Evolutionary conservation across 345 rosid genomes (phyloP).

Genomic region (Lepidium aucheri): DNA sequence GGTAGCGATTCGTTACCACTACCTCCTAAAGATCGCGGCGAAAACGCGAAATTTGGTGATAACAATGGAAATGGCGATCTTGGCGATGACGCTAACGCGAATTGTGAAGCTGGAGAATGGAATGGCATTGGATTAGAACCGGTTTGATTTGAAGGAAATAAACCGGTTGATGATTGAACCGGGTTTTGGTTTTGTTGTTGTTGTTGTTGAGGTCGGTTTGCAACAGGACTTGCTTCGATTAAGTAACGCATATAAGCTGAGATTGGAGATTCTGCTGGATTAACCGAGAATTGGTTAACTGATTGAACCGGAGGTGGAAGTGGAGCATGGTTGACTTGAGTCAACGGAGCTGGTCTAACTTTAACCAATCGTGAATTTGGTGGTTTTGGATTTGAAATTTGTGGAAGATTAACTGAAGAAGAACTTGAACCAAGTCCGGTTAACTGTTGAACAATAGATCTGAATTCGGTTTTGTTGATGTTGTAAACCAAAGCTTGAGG

Average conservation of each 20-base stretch:
- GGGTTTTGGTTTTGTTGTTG: slow-evolving; percentile 28
- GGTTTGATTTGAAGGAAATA: slow-evolving; percentile 32
- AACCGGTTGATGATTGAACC: slow-evolving; percentile 35
- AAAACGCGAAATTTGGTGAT: slow-evolving; percentile 67
- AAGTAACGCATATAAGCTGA: slow-evolving; percentile 81
- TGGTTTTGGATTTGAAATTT: slow-evolving; percentile 63
- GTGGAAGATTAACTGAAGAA: slow-evolving; percentile 26
- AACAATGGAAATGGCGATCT: slow-evolving; percentile 52
- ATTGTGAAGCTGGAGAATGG: slow-evolving; percentile 78
- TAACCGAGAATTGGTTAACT: neutral
- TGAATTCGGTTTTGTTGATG: slow-evolving; percentile 87
- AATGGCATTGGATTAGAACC: slow-evolving; percentile 43
- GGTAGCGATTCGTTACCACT: slow-evolving; percentile 47
- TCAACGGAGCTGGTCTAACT: slow-evolving; percentile 83
- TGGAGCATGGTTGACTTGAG: slow-evolving; percentile 55
- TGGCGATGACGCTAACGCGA: slow-evolving; percentile 47
- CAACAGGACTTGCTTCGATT: slow-evolving; percentile 41
- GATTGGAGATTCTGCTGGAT: slow-evolving; percentile 58
- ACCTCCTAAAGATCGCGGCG: slow-evolving; percentile 71
- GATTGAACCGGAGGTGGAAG: slow-evolving; percentile 28
- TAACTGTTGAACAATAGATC: slow-evolving; percentile 82
- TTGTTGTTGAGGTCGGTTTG: slow-evolving; percentile 31
- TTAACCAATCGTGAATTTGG: slow-evolving; percentile 70
- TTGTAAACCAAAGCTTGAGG: slow-evolving; percentile 95
- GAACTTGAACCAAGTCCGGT: slow-evolving; percentile 64